Conservation (phyloP, 371 early-diverging fungal species). For the Circinella minor region DNA sequence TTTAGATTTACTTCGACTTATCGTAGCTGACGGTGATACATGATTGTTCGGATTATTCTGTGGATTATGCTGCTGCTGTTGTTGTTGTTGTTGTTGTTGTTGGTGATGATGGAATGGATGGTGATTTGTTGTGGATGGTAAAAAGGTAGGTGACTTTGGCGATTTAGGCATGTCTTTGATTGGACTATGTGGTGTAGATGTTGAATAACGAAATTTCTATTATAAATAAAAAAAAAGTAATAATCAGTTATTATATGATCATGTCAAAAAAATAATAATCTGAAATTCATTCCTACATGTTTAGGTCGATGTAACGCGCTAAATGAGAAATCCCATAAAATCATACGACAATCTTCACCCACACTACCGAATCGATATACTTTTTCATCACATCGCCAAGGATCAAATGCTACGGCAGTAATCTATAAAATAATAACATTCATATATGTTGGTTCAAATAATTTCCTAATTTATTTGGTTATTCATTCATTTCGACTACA, state of each 20-base stretch:
- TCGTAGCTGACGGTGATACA: neutral
- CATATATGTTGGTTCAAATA: neutral
- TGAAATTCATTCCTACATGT: slow-evolving; percentile 45
- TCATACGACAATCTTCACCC: slow-evolving; percentile 87
- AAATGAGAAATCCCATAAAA: slow-evolving; percentile 94
- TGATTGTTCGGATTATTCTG: too few relatives aligned
- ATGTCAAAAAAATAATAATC: too few relatives aligned
- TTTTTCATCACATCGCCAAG: slow-evolving; percentile 81
- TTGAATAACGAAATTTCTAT: slow-evolving; percentile 11
- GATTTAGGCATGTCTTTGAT: slow-evolving; percentile 2
- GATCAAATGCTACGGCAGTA: slow-evolving; percentile 92
- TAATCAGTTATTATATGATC: too few relatives aligned
- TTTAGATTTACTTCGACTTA: slow-evolving; percentile 11
- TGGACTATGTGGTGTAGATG: slow-evolving; percentile 13
- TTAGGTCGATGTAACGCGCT: slow-evolving; percentile 79
- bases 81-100: neutral
- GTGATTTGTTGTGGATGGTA: neutral
- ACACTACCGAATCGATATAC: slow-evolving; percentile 91
- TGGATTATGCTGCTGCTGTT: neutral
- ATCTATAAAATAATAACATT: slow-evolving; percentile 36
- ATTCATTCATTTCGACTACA: neutral
- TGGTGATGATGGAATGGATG: neutral
- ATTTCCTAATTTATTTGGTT: too few relatives aligned
- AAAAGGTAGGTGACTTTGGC: slow-evolving; percentile 2
- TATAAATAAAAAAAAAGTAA: neutral